phyloP scores from a whole-genome alignment of 2,329 filamentous ascomycete species.

The Emmonsia crescens region DNA sequence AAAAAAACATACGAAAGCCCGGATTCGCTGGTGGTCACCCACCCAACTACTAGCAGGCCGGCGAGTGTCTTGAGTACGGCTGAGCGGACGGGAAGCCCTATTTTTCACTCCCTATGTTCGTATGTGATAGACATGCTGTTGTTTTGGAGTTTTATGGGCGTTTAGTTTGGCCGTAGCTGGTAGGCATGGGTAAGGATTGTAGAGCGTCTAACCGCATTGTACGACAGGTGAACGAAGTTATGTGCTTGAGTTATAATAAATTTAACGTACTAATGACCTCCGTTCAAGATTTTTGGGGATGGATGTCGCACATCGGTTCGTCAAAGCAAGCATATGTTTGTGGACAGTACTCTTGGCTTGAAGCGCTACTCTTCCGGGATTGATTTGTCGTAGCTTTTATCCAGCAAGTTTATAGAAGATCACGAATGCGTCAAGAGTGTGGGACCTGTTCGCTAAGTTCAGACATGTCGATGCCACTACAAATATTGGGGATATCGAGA shows the following conservation, averaged over 20 bases:
- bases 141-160: too few relatives aligned
- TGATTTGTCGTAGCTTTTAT: background rate
- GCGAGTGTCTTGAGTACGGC: constrained; percentile 36
- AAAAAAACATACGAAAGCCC: constrained; percentile 32
- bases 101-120: constrained; percentile 35
- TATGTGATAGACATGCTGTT: constrained; percentile 25
- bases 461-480: background rate
- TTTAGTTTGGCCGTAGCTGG: background rate
- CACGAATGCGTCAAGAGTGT: background rate
- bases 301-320: background rate
- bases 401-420: background rate
- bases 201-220: background rate
- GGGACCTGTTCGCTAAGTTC: background rate
- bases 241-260: background rate
- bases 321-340: background rate
- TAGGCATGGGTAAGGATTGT: background rate
- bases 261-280: background rate
- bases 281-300: background rate
- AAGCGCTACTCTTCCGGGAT: background rate
- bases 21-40: too few relatives aligned
- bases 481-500: background rate
- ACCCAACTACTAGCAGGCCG: constrained; percentile 34
- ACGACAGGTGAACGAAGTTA: background rate
- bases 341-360: background rate
- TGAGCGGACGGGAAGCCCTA: constrained; percentile 36